Base-by-base conservation (phyloP, 2,329 filamentous ascomycete genomes). In the Arthroderma sp. region DNA sequence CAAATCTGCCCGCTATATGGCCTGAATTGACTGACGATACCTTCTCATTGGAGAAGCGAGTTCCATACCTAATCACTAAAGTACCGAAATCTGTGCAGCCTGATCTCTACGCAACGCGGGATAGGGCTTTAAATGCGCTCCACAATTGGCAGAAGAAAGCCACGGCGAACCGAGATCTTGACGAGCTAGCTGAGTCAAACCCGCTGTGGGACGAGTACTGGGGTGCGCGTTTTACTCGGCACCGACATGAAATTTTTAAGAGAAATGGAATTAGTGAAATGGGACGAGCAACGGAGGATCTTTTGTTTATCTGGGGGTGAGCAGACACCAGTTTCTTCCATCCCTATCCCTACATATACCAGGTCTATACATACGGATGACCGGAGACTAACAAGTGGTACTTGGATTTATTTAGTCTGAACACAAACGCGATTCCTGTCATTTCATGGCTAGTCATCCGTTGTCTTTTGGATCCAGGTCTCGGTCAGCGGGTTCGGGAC, bases 161-260 rank as follows among this genome's bases (percentile, higher is more conserved):
- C 10, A 29, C 11, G 11, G 27, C 46, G 11, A 29, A 44, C 34
- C 33, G 39, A 33, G 42, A 50, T 4, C 48, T 66, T 11, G 56
- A 65, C 9, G 54, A 50, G 29, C 27, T 63, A 7, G 56, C 61
- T 28, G 43, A 48, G 1, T 52, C 60, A n/a, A 59, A 66, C 43
- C 47, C 63, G 15, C 51, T 61, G 7, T 47, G 43, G 45, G 47
- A 47, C 32, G 48, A 48, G 27, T 44, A 48, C 38, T 48, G 45
- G 43, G 50, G 49, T 5, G 43, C 48, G 29, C 40, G 40, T 29
- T 28, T 50, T 27, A 15, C 48, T 11, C 40, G 37, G 10, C 42
- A 30, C 11, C 43, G 42, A 31, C 36, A 37, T n/a, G 43, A 41
- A 6, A 33, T 31, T 28, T 27, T 34, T 36, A 42, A 33, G 15